Conservation (phyloP, 148 eudicot genomes). For the Gaultheria prostrata region DNA sequence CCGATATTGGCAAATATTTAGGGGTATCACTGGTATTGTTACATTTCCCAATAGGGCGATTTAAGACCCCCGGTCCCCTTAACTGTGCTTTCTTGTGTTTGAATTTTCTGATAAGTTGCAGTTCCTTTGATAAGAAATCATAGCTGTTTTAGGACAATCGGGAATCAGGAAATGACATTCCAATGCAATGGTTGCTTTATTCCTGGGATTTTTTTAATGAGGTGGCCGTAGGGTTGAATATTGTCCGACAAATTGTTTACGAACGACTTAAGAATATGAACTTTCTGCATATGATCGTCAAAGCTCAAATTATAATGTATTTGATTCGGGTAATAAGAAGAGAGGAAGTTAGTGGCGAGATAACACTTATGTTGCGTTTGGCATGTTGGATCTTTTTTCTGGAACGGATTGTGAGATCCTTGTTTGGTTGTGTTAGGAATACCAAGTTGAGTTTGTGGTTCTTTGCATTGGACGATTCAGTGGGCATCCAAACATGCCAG, state of each 20-base stretch:
- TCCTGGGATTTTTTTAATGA: not conserved
- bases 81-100: not conserved
- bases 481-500: constrained; percentile 14
- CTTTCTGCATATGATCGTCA: not conserved
- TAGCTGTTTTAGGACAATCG: not conserved
- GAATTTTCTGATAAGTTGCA: not conserved
- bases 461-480: constrained; percentile 14
- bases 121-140: not conserved
- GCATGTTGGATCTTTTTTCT: not conserved
- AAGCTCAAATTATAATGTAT: not conserved
- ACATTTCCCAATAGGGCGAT: too few species aligned
- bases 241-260: not conserved
- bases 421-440: constrained; percentile 3
- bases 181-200: not conserved
- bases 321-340: too few species aligned
- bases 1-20: too few species aligned
- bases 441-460: constrained; percentile 12
- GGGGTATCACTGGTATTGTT: too few species aligned
- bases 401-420: not conserved
- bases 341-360: not conserved
- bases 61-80: too few species aligned
- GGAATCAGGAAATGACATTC: not conserved
- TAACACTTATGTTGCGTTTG: not conserved
- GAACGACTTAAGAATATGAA: not conserved
- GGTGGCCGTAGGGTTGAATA: not conserved